Evolutionary conservation across 164 flowering plant species (phyloP).

Genomic region (Brasenia schreberi): DNA sequence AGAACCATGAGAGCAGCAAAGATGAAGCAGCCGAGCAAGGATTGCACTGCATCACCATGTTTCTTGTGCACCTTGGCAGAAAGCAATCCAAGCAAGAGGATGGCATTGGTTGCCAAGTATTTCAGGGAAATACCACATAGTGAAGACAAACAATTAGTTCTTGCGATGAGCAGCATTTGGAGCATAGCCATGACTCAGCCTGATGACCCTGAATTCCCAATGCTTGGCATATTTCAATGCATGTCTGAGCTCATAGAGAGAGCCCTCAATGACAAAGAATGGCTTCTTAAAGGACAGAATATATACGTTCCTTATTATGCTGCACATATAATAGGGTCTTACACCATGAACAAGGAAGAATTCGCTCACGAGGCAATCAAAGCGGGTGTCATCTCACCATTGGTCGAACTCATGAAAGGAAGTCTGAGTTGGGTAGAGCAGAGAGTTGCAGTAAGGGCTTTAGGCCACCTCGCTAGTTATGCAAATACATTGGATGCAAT

Average conservation of each 20-base stretch:
- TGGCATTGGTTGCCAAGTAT: constrained; percentile 25
- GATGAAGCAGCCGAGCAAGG: too few relatives aligned
- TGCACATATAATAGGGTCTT: constrained; percentile 85
- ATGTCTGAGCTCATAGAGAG: constrained; percentile 39
- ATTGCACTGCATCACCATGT: constrained; percentile 34
- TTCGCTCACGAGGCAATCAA: constrained; percentile 51
- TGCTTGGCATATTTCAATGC: constrained; percentile 62
- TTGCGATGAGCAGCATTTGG: constrained; percentile 61
- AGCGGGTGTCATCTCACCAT: constrained; percentile 51
- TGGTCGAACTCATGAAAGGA: constrained; percentile 63
- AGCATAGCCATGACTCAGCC: constrained; percentile 77
- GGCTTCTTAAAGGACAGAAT: constrained; percentile 59
- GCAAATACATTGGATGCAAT: constrained; percentile 37
- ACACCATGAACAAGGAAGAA: constrained; percentile 60
- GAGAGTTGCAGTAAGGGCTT: constrained; percentile 66
- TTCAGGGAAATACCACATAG: constrained; percentile 34
- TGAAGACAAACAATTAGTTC: constrained; percentile 43
- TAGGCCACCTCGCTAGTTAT: constrained; percentile 78
- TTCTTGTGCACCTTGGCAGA: constrained; percentile 75
- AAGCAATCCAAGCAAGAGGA: constrained; percentile 24
- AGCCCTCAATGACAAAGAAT: constrained; percentile 28
- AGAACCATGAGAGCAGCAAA: too few relatives aligned
- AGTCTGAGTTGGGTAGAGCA: constrained; percentile 84
- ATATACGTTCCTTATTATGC: constrained; percentile 85
- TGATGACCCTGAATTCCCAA: constrained; percentile 49